phyloP scores from a whole-genome alignment of 2,329 filamentous ascomycete species.

The Calonectria henricotiae region DNA sequence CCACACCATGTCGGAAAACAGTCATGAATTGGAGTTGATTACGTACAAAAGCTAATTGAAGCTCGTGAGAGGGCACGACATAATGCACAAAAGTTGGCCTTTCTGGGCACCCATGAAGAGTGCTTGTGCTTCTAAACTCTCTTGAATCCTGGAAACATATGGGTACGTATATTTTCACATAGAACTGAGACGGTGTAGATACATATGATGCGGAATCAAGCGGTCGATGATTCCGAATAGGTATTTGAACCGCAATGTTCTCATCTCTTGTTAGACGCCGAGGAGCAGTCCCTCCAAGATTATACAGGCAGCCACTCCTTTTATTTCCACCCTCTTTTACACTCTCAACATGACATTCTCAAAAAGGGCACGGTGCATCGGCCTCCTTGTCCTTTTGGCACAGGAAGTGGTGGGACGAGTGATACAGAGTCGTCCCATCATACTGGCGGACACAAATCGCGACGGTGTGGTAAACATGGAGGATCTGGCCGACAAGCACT shows the following conservation, averaged over 20 bases:
- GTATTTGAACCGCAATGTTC: neutral
- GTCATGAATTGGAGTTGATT: neutral
- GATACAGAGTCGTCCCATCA: constrained; percentile 4
- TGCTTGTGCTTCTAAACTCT: neutral
- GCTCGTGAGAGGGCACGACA: neutral
- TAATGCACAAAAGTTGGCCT: neutral
- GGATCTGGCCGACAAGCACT: constrained; percentile 29
- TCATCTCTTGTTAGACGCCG: neutral
- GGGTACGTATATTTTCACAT: too few relatives aligned
- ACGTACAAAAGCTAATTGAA: neutral
- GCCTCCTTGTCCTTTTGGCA: neutral
- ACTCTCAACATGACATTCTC: neutral
- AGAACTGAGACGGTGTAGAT: neutral
- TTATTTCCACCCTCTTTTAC: neutral
- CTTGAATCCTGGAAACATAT: too few relatives aligned
- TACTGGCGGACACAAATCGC: constrained; percentile 42
- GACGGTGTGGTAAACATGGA: constrained; percentile 39
- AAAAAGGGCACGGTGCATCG: too few relatives aligned
- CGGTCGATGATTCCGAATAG: neutral
- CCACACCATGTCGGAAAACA: neutral
- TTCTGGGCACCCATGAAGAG: neutral
- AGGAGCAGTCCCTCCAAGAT: neutral
- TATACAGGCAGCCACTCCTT: neutral
- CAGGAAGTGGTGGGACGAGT: neutral
- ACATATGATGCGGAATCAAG: neutral